phyloP scores from a whole-genome alignment of 441 rosid genomes.

The Gossypium trilobum region DNA sequence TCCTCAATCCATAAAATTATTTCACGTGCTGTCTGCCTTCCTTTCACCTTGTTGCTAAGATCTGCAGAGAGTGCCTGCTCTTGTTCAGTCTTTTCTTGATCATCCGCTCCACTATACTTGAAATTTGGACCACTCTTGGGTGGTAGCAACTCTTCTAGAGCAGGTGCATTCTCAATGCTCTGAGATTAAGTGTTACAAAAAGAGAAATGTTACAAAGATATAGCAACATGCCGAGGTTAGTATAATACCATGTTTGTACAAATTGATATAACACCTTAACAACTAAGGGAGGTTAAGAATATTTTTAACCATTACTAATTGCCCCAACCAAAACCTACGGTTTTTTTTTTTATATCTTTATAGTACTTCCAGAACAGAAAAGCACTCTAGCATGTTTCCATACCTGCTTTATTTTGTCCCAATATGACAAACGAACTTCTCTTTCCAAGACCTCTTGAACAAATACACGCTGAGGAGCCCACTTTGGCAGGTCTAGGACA shows the following conservation, averaged over 20 bases:
- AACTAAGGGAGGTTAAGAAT: not conserved
- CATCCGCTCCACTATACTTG: slow-evolving; percentile 57
- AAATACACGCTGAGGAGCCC: slow-evolving; percentile 98
- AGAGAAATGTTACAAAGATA: slow-evolving; percentile 9
- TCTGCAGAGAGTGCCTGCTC: slow-evolving; percentile 64
- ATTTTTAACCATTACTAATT: not conserved
- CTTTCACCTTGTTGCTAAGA: slow-evolving; percentile 74
- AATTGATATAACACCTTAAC: not conserved
- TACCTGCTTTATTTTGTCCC: slow-evolving; percentile 99
- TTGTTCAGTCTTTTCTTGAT: slow-evolving; percentile 63
- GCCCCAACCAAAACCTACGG: not conserved
- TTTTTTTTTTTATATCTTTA: not conserved
- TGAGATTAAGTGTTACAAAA: slow-evolving; percentile 22
- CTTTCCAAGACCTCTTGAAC: slow-evolving; percentile 98
- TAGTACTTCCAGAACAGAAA: not conserved
- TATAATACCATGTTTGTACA: not conserved
- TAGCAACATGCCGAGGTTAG: slow-evolving; percentile 12
- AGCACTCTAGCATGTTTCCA: not conserved
- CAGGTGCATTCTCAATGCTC: slow-evolving; percentile 90
- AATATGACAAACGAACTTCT: slow-evolving; percentile 93
- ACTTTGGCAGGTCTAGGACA: slow-evolving; percentile 87
- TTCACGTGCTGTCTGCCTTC: slow-evolving; percentile 68
- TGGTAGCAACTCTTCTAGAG: slow-evolving; percentile 86
- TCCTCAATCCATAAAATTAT: slow-evolving; percentile 78
- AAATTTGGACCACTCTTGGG: slow-evolving; percentile 70